Evolutionary conservation across 2,329 filamentous ascomycete genomes (phyloP).

Genomic region (Teratosphaeria pseudoeucalypti): DNA sequence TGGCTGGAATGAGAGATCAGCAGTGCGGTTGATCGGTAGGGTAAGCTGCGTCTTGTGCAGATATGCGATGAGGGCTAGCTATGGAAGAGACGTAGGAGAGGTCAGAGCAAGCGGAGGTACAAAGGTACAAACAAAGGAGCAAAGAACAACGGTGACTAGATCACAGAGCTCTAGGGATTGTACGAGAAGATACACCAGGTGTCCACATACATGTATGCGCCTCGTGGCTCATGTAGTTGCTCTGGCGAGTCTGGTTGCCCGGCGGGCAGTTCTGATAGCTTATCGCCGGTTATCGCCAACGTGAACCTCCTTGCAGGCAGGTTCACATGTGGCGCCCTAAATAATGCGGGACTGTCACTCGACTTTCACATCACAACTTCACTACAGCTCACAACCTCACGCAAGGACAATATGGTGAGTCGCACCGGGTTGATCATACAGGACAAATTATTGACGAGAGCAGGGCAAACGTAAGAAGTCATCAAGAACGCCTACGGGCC

Average conservation of each 20-base stretch:
- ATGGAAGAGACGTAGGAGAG: neutral
- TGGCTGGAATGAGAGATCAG: neutral
- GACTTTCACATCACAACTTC: neutral
- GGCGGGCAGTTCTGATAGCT: neutral
- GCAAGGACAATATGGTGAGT: neutral
- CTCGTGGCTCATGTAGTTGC: neutral
- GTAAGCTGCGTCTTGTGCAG: neutral
- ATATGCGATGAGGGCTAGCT: neutral
- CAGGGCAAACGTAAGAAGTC: constrained; percentile 85
- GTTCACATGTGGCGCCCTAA: neutral
- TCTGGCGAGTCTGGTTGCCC: neutral
- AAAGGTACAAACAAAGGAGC: neutral
- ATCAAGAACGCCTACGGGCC: constrained; percentile 67
- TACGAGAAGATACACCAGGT: neutral
- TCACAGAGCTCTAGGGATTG: neutral
- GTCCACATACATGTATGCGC: neutral
- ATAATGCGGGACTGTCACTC: neutral
- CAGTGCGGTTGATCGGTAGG: neutral
- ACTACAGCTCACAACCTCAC: neutral
- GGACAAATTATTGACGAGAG: neutral
- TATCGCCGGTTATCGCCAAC: neutral
- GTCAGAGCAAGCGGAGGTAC: neutral
- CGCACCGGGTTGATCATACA: no score
- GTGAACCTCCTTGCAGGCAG: neutral
- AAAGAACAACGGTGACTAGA: neutral